Evolutionary conservation across 257 asterid genomes (phyloP), one percentile per base, ranked within the genome.

Genomic region (Solanum lignicaule): DNA sequence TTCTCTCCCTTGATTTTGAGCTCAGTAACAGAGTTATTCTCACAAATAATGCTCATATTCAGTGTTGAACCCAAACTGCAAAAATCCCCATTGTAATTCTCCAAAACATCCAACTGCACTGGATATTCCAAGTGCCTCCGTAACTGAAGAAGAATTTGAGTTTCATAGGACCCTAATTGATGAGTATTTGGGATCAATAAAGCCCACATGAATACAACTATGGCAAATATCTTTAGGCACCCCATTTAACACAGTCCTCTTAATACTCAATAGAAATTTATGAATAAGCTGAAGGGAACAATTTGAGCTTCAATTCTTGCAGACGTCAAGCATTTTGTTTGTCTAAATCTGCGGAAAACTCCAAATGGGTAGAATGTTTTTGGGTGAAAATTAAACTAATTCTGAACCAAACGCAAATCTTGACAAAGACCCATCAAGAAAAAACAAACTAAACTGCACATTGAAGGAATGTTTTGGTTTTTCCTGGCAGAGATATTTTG

Each of bases 51-150:
- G 88, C 91, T 93, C 87, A 91, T 93, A 78, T 89, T 93, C 16
- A 93, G 72, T 18, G 98, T 89, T 85, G 96, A 89, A 71, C 66
- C 58, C 33, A 88, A 62, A 79, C 85, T 89, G 46, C 96, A 94
- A 82, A 92, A 91, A 73, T 94, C 94, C 31, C 85, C 93, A 38
- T 84, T 21, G 55, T 82, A 83, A 33, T 84, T 87, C 7, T 74
- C 71, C 95, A 92, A 93, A 62, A 84, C 25, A 58, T 94, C 95
- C 12, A 94, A 52, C 39, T 89, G 94, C 33, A 81, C 92, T 83
- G 98, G 98, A 89, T 93, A 92, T 92, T 94, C 98, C 32, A 94
- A 88, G 16, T 94, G 95, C 92, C 91, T 94, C 38, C 94, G 89
- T 20, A 94, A 83, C 93, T 94, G 98, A 48, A 93, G 83, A 43